Base-by-base conservation (phyloP, 2,329 filamentous ascomycete genomes). In the Beauveria sp. region DNA sequence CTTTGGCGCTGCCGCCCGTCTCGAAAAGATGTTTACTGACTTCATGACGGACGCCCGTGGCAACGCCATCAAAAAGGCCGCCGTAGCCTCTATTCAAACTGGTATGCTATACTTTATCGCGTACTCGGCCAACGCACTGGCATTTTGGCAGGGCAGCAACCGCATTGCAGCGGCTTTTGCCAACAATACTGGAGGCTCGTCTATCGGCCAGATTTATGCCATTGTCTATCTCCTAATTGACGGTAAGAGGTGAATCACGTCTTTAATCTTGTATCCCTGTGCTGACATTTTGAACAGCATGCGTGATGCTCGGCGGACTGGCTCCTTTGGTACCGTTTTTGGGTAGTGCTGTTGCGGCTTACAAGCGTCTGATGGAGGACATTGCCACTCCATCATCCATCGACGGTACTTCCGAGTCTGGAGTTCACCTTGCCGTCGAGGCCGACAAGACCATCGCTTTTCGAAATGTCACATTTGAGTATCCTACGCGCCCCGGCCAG, bases 51-150 rank as follows among this genome's bases (percentile, higher is more conserved):
- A 72, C 2, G 77, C 81, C 1, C 75, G 77, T 61, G 72, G 69
- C 2, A 75, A 80, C 50, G 82, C 78, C 1, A 70, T 83, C 62
- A 82, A 82, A 66, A 87, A 86, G 67, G 79, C 82, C 1, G 70
- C 79, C 1, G 77, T 79, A 0, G 76, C 80, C 30, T 84, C 80
- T 2, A 72, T 83, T 0, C 83, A 86, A 67, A 76, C 82, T 7
- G 84, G 84, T 18, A 67, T 84, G 22, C 70, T 87, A 22, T 88
- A 86, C 67, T 87, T 88, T 65, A 79, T 88, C 61, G 83, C 84
- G 2, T 87, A 86, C 64, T 77, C 82, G 2, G 84, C 83, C 4
- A 87, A 86, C 65, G 84, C 81, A 6, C 71, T 88, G 6, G 85
- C 85, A 0, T 88, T 87, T 66, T 88, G 84, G 84, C 81, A 86